A percentile compares a stretch with the other conserved stretches of the same genome.
These are phyloP conservation scores for Magnaporthiopsis rhizophila DNA, from an alignment of 2,329 filamentous ascomycete genomes.

Conservation along the genomic window DNA sequence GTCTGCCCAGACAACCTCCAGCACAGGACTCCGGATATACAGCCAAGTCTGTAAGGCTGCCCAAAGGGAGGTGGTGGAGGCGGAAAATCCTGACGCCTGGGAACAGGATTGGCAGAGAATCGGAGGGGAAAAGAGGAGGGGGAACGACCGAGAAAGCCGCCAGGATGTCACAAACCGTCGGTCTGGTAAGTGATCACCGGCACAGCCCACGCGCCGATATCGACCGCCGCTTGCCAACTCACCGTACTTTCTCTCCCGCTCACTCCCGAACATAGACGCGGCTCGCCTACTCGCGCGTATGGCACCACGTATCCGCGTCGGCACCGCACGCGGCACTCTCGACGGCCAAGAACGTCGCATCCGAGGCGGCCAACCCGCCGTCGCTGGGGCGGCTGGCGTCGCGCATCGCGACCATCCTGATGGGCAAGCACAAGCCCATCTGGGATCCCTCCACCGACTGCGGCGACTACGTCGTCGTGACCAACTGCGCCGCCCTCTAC, in stretches of 20 bases:
- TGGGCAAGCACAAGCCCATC: conserved; percentile 99
- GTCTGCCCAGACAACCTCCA: background rate
- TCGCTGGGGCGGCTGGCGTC: conserved; percentile 86
- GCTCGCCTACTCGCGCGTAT: conserved; percentile 90
- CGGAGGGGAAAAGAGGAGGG: background rate
- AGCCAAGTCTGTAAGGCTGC: background rate
- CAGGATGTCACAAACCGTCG: conserved; percentile 72
- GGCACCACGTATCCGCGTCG: conserved; percentile 78
- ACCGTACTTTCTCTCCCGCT: background rate
- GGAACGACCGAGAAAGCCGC: conserved; percentile 11
- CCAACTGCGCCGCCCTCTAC: conserved; percentile 78
- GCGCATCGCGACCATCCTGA: conserved; percentile 76
- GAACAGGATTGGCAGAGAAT: background rate
- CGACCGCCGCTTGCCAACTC: background rate
- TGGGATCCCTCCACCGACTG: conserved; percentile 97
- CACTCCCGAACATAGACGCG: conserved; percentile 56
- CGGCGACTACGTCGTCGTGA: conserved; percentile 96
- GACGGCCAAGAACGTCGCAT: conserved; percentile 40
- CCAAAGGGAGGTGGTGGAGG: background rate
- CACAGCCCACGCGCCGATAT: background rate
- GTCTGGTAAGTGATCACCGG: conserved; percentile 49
- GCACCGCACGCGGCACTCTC: conserved; percentile 52
- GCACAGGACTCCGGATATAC: background rate
- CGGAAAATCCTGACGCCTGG: background rate
- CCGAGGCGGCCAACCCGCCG: conserved; percentile 51